phyloP scores from a whole-genome alignment of 2,329 filamentous ascomycete species.

The Drechslerella dactyloides region DNA sequence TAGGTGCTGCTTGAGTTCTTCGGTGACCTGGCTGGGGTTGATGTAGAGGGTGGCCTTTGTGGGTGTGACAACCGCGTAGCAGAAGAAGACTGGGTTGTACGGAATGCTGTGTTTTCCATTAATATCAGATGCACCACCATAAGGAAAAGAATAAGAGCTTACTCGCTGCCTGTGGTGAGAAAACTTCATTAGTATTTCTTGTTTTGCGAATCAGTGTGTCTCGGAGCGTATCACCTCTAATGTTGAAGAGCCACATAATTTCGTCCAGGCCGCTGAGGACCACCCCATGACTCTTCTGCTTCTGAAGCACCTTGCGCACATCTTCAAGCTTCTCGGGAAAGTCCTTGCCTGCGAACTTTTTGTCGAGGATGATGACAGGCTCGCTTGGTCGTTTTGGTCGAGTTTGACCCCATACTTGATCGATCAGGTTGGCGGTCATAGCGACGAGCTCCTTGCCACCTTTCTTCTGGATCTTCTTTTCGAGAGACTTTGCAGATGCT shows the following conservation, averaged over 20 bases:
- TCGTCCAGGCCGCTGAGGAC: slow-evolving; percentile 95
- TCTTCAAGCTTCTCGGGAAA: slow-evolving; percentile 83
- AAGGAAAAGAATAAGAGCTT: background rate
- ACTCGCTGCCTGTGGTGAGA: slow-evolving; percentile 34
- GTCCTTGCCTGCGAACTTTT: slow-evolving; percentile 79
- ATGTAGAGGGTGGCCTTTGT: slow-evolving; percentile 80
- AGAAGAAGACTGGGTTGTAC: slow-evolving; percentile 98
- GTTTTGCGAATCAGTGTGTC: no score
- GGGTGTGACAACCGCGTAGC: slow-evolving; percentile 86
- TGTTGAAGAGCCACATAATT: slow-evolving; percentile 97
- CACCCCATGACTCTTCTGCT: slow-evolving; percentile 85
- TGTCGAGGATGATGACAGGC: slow-evolving; percentile 72
- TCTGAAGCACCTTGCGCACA: slow-evolving; percentile 86
- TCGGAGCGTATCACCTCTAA: slow-evolving; percentile 73
- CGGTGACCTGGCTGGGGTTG: slow-evolving; percentile 76
- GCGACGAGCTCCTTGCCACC: slow-evolving; percentile 78
- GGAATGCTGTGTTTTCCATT: slow-evolving; percentile 68
- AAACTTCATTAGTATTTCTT: no score
- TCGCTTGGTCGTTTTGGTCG: slow-evolving; percentile 78
- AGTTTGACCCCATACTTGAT: slow-evolving; percentile 80
- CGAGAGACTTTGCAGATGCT: slow-evolving; percentile 74
- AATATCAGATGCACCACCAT: slow-evolving; percentile 34
- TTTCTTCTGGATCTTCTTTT: slow-evolving; percentile 84
- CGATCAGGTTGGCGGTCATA: slow-evolving; percentile 83
- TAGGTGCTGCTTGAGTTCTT: slow-evolving; percentile 73